Evolutionary conservation across 2,329 filamentous ascomycete species (phyloP), one percentile per base, ranked within the genome.

Genomic region (Madurella mycetomatis): DNA sequence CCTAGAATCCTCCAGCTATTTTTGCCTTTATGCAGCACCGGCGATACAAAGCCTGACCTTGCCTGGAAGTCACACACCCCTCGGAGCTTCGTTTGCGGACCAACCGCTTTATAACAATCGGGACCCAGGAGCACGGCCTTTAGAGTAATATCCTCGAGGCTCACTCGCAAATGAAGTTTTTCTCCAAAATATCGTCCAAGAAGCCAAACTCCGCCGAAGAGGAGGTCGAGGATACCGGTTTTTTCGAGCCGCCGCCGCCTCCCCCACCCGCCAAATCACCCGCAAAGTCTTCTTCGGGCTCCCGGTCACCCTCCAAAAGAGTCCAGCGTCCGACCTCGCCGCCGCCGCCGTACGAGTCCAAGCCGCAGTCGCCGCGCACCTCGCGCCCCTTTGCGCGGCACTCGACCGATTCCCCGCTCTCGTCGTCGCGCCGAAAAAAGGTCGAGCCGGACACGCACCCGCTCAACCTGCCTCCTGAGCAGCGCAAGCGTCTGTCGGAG

Each of bases 381-480:
- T 63, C 62, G 49, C 63, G 61, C 48, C 74, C 74, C 54, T 81
- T 73, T 59, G 68, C 67, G 53, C 74, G 78, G 57, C 73, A 79
- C 58, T 71, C 77, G 39, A 76, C 75, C 55, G 78, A 81, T 55
- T 70, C 75, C 19, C 70, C 71, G 49, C 71, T 69, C 17, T 74
- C 72, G 31, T 69, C 68, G 15, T 76, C 69, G 34, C 76, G 60
- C 47, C 58, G 79, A 60, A 73, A 72, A 64, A 83, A 82, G 68
- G 72, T 76, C 66, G 85, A 89, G 68, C 78, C 78, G 60, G 82
- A 92, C 69, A 87, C 84, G 2, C 92, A 96, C 71, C 92, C 92
- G 40, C 81, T 96, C 49, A 96, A 96, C 67, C 83, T 95, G 18
- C 90, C 87, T 2, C 91, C 91, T 45, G 91, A 96, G 75, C 86